A percentile compares a stretch with the other conserved stretches of the same genome.
These are phyloP conservation scores for Fusarium abutilonis DNA, from an alignment of 2,329 filamentous ascomycete species.

Conservation along the genomic window DNA sequence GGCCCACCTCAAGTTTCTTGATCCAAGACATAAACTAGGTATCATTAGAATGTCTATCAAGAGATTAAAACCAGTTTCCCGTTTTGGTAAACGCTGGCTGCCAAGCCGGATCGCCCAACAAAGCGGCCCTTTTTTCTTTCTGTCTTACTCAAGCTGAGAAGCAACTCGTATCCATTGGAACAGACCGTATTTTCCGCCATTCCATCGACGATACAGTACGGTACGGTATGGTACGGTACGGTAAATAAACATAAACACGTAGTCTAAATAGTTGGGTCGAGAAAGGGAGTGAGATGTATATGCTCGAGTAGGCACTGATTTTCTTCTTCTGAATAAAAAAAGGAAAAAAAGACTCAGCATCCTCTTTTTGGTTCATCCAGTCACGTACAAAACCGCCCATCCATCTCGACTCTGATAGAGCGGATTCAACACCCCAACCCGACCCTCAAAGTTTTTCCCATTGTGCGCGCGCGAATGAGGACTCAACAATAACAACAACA, in stretches of 20 bases:
- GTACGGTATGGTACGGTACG: background rate
- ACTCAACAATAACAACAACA: conserved; percentile 26
- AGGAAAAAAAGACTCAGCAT: conserved; percentile 22
- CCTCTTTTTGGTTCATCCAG: conserved; percentile 17
- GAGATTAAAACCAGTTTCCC: conserved; percentile 6
- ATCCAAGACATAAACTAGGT: conserved; percentile 5
- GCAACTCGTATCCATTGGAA: conserved; percentile 9
- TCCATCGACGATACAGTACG: too few species aligned
- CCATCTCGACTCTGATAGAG: conserved; percentile 36
- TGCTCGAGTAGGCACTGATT: conserved; percentile 18
- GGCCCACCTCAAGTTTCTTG: conserved; percentile 11
- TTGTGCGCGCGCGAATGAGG: conserved; percentile 20
- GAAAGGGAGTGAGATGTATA: conserved; percentile 3
- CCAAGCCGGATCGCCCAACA: conserved; percentile 25
- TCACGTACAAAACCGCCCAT: conserved; percentile 31
- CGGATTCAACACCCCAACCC: conserved; percentile 37
- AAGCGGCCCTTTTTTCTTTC: conserved; percentile 9
- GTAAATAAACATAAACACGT: conserved; percentile 1
- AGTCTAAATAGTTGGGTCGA: conserved; percentile 6
- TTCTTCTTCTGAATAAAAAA: conserved; percentile 2
- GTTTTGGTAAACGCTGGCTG: conserved; percentile 5
- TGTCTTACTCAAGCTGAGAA: conserved; percentile 18
- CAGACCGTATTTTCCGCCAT: background rate
- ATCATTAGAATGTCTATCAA: conserved; percentile 13
- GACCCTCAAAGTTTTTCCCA: conserved; percentile 14